Evolutionary conservation across 352 stramenopile genomes (phyloP).

Genomic region (Phytopythium chamaehyphon): DNA sequence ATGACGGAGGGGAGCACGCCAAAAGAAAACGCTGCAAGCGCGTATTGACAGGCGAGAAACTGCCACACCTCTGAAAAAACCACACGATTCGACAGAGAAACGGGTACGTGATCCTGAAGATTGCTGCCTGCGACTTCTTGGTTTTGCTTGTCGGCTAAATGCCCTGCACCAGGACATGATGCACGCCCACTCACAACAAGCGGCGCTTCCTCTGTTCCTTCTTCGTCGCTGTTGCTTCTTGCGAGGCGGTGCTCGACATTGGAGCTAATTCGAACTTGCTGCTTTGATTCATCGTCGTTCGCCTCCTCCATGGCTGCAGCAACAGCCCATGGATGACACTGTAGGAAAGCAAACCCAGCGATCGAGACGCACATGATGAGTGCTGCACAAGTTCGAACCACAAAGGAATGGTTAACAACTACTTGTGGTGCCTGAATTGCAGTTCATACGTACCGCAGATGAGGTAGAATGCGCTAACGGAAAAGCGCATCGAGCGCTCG

Average conservation of each 20-base stretch:
- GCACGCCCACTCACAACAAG: slow-evolving; percentile 14
- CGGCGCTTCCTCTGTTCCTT: slow-evolving; percentile 12
- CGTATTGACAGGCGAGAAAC: slow-evolving; percentile 43
- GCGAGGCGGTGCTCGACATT: slow-evolving; percentile 2
- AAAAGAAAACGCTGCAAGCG: slow-evolving; percentile 60
- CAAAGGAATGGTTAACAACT: neutral
- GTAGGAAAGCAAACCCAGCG: slow-evolving; percentile 48
- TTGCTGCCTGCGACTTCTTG: too few species aligned
- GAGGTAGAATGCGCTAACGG: slow-evolving; percentile 53
- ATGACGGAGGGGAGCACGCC: slow-evolving; percentile 65
- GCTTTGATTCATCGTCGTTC: neutral
- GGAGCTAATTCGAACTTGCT: slow-evolving; percentile 4
- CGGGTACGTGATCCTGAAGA: neutral
- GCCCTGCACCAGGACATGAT: slow-evolving; percentile 7
- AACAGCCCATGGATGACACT: slow-evolving; percentile 34
- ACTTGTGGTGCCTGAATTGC: neutral
- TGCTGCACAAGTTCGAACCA: slow-evolving; percentile 13
- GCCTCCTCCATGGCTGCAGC: slow-evolving; percentile 5
- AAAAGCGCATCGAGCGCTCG: slow-evolving; percentile 38
- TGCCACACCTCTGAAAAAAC: slow-evolving; percentile 45
- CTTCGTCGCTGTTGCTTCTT: slow-evolving; percentile 3
- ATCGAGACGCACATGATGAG: slow-evolving; percentile 52
- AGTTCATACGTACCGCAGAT: slow-evolving; percentile 37
- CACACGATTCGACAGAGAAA: slow-evolving; percentile 11
- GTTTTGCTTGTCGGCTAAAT: too few species aligned